These are phyloP conservation scores for Diospyros lotus DNA, from an alignment of 148 eudicot genomes.

Conservation along the genomic window DNA sequence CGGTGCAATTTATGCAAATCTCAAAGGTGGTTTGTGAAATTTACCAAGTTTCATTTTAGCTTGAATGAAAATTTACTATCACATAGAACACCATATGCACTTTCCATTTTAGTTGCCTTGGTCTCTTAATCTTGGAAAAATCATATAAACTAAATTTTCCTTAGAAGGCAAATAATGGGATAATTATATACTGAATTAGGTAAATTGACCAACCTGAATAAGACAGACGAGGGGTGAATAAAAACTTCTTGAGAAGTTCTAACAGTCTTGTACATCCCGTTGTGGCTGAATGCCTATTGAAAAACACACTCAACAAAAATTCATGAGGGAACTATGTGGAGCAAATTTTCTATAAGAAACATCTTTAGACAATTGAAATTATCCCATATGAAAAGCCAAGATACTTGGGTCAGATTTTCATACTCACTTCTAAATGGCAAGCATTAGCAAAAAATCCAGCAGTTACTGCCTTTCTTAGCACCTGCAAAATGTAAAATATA, in stretches of 20 bases:
- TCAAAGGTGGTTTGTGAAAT: too few relatives aligned
- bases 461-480: slow-evolving; percentile 75
- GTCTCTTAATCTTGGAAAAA: not conserved
- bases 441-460: slow-evolving; percentile 98
- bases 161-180: not conserved
- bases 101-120: too few relatives aligned
- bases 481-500: slow-evolving; percentile 39
- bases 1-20: too few relatives aligned
- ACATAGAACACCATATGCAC: too few relatives aligned
- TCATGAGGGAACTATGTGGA: slow-evolving; percentile 10
- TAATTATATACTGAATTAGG: not conserved
- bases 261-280: slow-evolving; percentile 85
- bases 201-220: slow-evolving; percentile 65
- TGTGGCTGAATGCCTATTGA: slow-evolving; percentile 73
- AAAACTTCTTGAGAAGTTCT: slow-evolving; percentile 88
- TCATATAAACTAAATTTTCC: not conserved
- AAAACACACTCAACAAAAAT: slow-evolving; percentile 12
- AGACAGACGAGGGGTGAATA: slow-evolving; percentile 93
- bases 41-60: too few relatives aligned
- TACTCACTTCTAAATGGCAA: slow-evolving; percentile 76
- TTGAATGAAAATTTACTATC: too few relatives aligned
- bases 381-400: not conserved
- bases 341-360: not conserved
- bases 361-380: not conserved
- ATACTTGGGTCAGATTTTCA: not conserved